Evolutionary conservation across 768 basidiomycete species (phyloP), one percentile per base, ranked within the genome.

Genomic region (Favolaschia claudopus): DNA sequence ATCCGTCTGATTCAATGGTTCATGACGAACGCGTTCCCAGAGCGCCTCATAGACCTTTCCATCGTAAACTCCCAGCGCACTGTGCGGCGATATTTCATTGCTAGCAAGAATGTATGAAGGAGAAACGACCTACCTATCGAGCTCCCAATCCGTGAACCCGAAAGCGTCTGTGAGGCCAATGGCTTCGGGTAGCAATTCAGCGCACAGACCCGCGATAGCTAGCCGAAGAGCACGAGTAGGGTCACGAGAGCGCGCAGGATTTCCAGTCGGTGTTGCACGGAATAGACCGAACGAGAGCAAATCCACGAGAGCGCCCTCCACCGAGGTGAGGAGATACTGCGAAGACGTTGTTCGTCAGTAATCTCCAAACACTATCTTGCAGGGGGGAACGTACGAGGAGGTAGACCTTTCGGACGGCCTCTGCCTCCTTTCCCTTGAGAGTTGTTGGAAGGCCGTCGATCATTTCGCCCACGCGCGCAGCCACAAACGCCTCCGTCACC

Each of bases 111-210:
- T n/a, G n/a, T n/a, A n/a, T n/a, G n/a, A n/a, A n/a, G n/a, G n/a
- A n/a, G n/a, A n/a, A n/a, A n/a, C n/a, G n/a, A 36, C 76, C 15
- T 45, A 85, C 85, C 87, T 89, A 62, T 91, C 83, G 17, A 92
- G 74, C 48, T 90, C 85, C 87, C 88, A 92, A 65, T 92, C 89
- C 0, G 84, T 79, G 64, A 90, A 89, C 0, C 85, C 87, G 68
- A 93, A 91, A 3, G 88, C 85, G 67, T 93, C 91, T 5, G 81
- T 86, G 49, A 92, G 73, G 0, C 85, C 88, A 52, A 92, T 84
- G 6, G 82, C 82, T 56, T 93, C 81, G 0, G 89, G 86, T 0
- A 91, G 69, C 12, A 92, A 62, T 42, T 79, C 77, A 7, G 72
- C 63, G 67, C 87, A 89, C 0, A 83, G 60, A 5, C 66, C 46